Evolutionary conservation across 805 yeast genomes (phyloP).

Genomic region (Brettanomyces bruxellensis): DNA sequence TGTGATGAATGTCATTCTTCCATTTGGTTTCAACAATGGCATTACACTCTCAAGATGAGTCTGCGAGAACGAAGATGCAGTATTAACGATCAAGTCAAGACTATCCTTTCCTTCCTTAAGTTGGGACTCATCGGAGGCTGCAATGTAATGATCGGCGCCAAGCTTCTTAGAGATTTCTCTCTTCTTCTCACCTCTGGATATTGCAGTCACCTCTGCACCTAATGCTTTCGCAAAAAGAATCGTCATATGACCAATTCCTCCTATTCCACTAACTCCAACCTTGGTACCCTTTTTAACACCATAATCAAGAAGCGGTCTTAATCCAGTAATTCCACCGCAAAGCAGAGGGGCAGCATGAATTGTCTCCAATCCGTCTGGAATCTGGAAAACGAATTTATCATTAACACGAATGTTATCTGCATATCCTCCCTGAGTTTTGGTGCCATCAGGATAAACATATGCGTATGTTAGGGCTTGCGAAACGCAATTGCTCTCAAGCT

Average conservation of each 20-base stretch:
- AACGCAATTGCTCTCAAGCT: slow-evolving; percentile 41
- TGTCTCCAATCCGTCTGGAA: slow-evolving; percentile 37
- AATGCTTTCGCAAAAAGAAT: slow-evolving; percentile 45
- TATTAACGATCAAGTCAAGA: slow-evolving; percentile 39
- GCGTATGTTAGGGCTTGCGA: slow-evolving; percentile 43
- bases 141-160: slow-evolving; percentile 47
- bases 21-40: slow-evolving; percentile 21
- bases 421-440: slow-evolving; percentile 38
- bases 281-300: slow-evolving; percentile 40
- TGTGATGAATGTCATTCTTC: slow-evolving; percentile 23
- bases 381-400: slow-evolving; percentile 35
- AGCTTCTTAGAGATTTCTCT: slow-evolving; percentile 37
- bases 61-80: slow-evolving; percentile 35
- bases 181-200: slow-evolving; percentile 42
- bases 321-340: slow-evolving; percentile 51
- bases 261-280: slow-evolving; percentile 41
- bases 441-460: slow-evolving; percentile 33
- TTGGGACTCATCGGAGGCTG: slow-evolving; percentile 45
- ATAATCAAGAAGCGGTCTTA: slow-evolving; percentile 34
- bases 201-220: slow-evolving; percentile 51
- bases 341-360: slow-evolving; percentile 42
- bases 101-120: slow-evolving; percentile 19
- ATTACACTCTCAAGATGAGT: slow-evolving; percentile 17
- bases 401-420: slow-evolving; percentile 37
- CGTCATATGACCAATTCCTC: slow-evolving; percentile 41